Base-by-base conservation (phyloP, 1,139 yeast genomes). In the Geotrichum siamense region DNA sequence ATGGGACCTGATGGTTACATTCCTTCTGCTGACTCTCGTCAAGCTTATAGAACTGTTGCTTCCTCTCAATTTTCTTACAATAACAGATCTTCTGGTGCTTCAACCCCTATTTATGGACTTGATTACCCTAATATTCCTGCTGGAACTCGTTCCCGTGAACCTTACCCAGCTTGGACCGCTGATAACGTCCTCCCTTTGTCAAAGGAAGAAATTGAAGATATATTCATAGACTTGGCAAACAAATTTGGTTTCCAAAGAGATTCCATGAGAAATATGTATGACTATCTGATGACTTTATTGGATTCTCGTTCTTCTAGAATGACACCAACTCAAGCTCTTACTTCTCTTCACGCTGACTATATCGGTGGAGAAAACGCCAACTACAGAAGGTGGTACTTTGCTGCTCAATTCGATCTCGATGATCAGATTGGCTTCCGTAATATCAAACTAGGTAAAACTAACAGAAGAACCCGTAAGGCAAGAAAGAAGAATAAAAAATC, bases 231-330 rank as follows among this genome's bases (percentile, higher is more conserved):
- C 62, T 72, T 93, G 62, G 73, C 95, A 49, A 81, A 82, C 67
- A 82, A 83, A 66, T 87, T 93, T 67, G 98, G 98, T 52, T 93
- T 93, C 76, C 98, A 93, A 72, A 78, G 94, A 67, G 97, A 89
- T 62, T 85, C 96, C 22, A 86, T 86, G 91, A 79, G 94, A 69
- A 93, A 93, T 68, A 84, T 89, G 85, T 91, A 80, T 67, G 98
- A 93, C 63, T 93, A 86, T 66, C 81, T 91, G 64, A 83, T 93
- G 96, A 78, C 85, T 23, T 72, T 89, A 57, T 74, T 93, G 60
- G 98, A 93, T 62, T 91, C 98, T 8, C 79, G 97, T 63, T 77
- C 97, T 9, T 86, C 96, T 43, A 82, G 98, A 68, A 86, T 89
- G 95, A 79, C 96, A 16, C 96, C 98, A 21, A 83, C 86, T 51